Conservation (phyloP, 2,329 filamentous ascomycete species). For the Corynespora cassiicola region DNA sequence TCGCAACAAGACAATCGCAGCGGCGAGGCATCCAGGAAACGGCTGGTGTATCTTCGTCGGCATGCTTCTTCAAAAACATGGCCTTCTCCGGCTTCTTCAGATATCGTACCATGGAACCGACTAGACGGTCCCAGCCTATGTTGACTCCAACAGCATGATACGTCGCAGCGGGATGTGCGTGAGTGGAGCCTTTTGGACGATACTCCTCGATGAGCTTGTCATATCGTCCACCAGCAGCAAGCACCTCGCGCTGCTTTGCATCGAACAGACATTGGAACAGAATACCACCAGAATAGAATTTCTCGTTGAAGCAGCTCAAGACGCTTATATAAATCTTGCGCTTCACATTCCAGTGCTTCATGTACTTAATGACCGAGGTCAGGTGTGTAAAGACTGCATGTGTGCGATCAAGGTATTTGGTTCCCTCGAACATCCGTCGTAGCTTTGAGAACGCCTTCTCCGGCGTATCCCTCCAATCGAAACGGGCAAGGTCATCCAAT, state of each 20-base stretch:
- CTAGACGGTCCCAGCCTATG: conserved; percentile 83
- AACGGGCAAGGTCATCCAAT: conserved; percentile 85
- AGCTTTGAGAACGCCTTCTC: conserved; percentile 75
- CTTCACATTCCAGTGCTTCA: conserved; percentile 75
- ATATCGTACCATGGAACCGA: conserved; percentile 64
- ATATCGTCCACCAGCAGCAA: conserved; percentile 93
- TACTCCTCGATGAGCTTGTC: conserved; percentile 88
- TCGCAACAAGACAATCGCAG: conserved; percentile 90
- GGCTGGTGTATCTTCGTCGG: conserved; percentile 61
- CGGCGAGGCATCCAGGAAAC: conserved; percentile 52
- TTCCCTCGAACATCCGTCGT: conserved; percentile 60
- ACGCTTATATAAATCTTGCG: conserved; percentile 85
- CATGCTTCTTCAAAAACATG: conserved; percentile 71
- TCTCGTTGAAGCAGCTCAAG: conserved; percentile 86
- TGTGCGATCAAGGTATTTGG: conserved; percentile 58
- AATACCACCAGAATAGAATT: conserved; percentile 80
- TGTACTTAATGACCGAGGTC: conserved; percentile 77
- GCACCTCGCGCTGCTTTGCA: conserved; percentile 78
- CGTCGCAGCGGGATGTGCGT: conserved; percentile 46
- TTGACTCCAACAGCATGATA: conserved; percentile 92
- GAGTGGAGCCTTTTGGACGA: conserved; percentile 70
- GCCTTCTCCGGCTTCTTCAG: conserved; percentile 54
- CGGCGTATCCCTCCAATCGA: conserved; percentile 83
- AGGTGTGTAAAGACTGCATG: conserved; percentile 75
- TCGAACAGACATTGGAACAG: conserved; percentile 93